These are phyloP conservation scores for Talaromyces sp. DNA, from an alignment of 2,329 filamentous ascomycete genomes.

Conservation along the genomic window DNA sequence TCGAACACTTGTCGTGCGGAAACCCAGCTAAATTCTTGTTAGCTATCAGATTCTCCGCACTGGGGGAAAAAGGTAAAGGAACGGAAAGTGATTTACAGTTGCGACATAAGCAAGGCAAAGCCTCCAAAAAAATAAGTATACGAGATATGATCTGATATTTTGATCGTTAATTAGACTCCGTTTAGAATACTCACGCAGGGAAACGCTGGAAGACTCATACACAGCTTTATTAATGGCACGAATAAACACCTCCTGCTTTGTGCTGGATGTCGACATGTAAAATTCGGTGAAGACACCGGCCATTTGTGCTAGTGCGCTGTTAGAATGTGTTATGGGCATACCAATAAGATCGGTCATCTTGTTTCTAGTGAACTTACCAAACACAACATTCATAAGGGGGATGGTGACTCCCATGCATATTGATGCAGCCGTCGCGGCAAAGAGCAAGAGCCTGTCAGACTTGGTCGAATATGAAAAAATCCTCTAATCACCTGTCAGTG, in stretches of 20 bases:
- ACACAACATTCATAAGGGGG: conserved; percentile 57
- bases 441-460: neutral
- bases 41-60: neutral
- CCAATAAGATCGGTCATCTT: neutral
- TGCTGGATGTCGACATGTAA: conserved; percentile 17
- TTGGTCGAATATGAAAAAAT: neutral
- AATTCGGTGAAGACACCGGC: conserved; percentile 52
- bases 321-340: neutral
- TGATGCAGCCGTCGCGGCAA: neutral
- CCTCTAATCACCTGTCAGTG: neutral
- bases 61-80: neutral
- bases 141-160: neutral
- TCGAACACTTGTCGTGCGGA: conserved; percentile 48
- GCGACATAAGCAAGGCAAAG: neutral
- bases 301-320: conserved; percentile 24
- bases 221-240: neutral
- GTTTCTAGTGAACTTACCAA: conserved; percentile 43
- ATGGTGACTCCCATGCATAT: neutral
- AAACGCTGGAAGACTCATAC: neutral
- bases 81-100: neutral
- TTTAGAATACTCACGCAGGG: neutral
- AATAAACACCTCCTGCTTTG: neutral
- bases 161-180: neutral
- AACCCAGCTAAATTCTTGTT: conserved; percentile 33
- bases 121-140: neutral